Evolutionary conservation across 2,329 filamentous ascomycete species (phyloP).

Genomic region (Boeremia exigua): DNA sequence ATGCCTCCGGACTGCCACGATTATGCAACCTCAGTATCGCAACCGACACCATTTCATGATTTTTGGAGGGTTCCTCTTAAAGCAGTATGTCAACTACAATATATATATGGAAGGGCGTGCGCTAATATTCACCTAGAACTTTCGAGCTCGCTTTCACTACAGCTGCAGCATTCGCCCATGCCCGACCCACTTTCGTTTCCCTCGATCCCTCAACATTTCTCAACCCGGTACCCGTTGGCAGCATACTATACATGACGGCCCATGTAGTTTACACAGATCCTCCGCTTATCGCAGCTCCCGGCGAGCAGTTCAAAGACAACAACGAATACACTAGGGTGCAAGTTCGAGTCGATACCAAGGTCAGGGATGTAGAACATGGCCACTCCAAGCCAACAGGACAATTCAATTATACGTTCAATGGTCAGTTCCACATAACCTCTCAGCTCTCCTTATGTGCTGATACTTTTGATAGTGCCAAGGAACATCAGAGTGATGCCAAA

Average conservation of each 20-base stretch:
- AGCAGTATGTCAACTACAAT: slow-evolving; percentile 52
- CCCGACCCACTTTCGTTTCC: slow-evolving; percentile 72
- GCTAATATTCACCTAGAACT: slow-evolving; percentile 44
- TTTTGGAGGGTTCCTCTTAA: slow-evolving; percentile 76
- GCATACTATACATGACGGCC: slow-evolving; percentile 75
- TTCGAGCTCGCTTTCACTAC: slow-evolving; percentile 80
- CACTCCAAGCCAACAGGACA: slow-evolving; percentile 72
- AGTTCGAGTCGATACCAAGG: slow-evolving; percentile 74
- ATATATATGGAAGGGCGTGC: neutral
- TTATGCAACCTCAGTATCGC: slow-evolving; percentile 77
- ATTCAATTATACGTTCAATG: slow-evolving; percentile 75
- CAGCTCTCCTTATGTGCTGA: neutral
- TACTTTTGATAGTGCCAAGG: slow-evolving; percentile 58
- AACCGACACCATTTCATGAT: slow-evolving; percentile 79
- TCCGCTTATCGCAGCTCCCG: slow-evolving; percentile 51
- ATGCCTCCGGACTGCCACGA: slow-evolving; percentile 68
- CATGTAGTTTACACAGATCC: slow-evolving; percentile 76
- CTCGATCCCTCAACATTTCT: slow-evolving; percentile 77
- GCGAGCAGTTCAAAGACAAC: slow-evolving; percentile 40
- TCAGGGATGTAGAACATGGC: slow-evolving; percentile 74
- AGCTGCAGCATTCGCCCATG: slow-evolving; percentile 72
- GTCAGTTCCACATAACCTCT: neutral
- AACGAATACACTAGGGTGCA: slow-evolving; percentile 67
- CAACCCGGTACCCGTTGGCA: slow-evolving; percentile 76
- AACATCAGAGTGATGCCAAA: slow-evolving; percentile 71